A percentile compares a stretch with the other conserved stretches of the same genome.
These are phyloP conservation scores for Aurinia saxatilis DNA, from an alignment of 345 rosid genomes.

Conservation along the genomic window DNA sequence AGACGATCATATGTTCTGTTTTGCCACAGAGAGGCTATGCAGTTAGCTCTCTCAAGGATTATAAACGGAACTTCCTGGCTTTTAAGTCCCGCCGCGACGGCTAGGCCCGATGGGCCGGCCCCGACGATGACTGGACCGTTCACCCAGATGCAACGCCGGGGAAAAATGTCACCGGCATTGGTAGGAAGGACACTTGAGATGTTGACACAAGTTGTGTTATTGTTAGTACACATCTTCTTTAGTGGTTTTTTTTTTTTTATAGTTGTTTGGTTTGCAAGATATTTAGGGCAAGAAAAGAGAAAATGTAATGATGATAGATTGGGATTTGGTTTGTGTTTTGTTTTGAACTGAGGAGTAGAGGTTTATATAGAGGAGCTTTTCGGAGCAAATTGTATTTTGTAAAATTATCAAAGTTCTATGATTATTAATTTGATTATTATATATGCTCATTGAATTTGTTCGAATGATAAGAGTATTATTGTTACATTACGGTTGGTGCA, in stretches of 20 bases:
- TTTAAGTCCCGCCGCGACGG: slow-evolving; percentile 53
- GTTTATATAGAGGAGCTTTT: slow-evolving; percentile 20
- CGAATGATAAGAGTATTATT: not conserved
- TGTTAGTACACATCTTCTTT: not conserved
- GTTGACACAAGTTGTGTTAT: slow-evolving; percentile 22
- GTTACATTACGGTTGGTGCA: too few species aligned
- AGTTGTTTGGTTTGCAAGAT: not conserved
- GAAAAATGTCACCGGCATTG: slow-evolving; percentile 20
- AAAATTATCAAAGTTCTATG: not conserved
- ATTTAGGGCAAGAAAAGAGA: not conserved
- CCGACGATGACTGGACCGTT: slow-evolving; percentile 85
- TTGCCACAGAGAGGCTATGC: slow-evolving; percentile 85
- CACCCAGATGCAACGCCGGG: slow-evolving; percentile 64
- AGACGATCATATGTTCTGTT: slow-evolving; percentile 71
- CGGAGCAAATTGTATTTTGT: slow-evolving; percentile 4
- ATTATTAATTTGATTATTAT: too few species aligned
- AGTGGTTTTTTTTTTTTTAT: not conserved
- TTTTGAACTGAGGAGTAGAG: not conserved
- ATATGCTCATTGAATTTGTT: not conserved
- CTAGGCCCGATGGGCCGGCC: slow-evolving; percentile 79
- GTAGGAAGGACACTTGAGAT: slow-evolving; percentile 29
- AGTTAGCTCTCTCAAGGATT: slow-evolving; percentile 62
- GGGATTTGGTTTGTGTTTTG: slow-evolving; percentile 9
- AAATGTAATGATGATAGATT: not conserved
- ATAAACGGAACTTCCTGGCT: slow-evolving; percentile 62